phyloP scores from a whole-genome alignment of 257 asterid genomes.

The Ilex asprella region DNA sequence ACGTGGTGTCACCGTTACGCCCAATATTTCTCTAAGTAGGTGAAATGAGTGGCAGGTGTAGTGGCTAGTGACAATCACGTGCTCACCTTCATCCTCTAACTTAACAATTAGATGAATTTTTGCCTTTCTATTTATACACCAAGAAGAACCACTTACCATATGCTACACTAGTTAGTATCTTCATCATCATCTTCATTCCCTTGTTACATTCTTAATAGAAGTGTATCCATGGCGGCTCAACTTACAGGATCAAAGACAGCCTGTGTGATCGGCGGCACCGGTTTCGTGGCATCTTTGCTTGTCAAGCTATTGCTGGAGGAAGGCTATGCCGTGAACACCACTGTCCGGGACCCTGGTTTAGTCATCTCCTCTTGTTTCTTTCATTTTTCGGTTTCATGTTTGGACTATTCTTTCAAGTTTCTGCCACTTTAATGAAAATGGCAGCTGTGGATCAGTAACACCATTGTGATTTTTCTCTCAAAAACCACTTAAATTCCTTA shows the following conservation, averaged over 20 bases:
- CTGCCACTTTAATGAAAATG: too few relatives aligned
- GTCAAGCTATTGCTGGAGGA: constrained; percentile 20
- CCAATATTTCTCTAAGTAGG: too few relatives aligned
- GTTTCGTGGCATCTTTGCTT: constrained; percentile 23
- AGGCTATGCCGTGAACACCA: constrained; percentile 21
- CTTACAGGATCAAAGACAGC: constrained; percentile 8
- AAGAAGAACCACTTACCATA: not conserved
- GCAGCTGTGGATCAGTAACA: too few relatives aligned
- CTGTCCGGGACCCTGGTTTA: constrained; percentile 16
- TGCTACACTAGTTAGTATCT: not conserved
- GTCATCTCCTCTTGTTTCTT: not conserved
- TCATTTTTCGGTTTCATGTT: too few relatives aligned
- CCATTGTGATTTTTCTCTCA: too few relatives aligned
- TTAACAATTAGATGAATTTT: not conserved
- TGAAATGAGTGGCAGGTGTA: too few relatives aligned
- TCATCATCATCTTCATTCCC: not conserved
- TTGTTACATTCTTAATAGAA: too few relatives aligned
- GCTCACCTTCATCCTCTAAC: not conserved
- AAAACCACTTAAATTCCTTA: too few relatives aligned
- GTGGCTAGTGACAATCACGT: not conserved
- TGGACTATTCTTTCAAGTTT: too few relatives aligned
- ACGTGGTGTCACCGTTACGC: too few relatives aligned
- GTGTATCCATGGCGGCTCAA: constrained; percentile 12
- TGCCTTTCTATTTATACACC: not conserved
- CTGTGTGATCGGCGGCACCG: constrained; percentile 25